phyloP scores from a whole-genome alignment of 805 yeast genomes.

The Pichia nanzhaoensis region DNA sequence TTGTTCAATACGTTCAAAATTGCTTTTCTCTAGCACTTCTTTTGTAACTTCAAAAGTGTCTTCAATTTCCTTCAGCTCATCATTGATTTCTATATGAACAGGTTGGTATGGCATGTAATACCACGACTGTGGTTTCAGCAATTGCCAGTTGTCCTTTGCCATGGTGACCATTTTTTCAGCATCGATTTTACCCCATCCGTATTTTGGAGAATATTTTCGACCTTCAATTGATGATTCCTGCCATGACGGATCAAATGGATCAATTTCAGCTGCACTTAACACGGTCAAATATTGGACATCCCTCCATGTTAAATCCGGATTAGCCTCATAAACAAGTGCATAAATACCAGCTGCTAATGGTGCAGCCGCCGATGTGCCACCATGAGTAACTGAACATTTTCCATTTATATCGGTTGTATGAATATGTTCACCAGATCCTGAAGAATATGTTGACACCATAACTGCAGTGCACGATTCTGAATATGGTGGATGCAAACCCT shows the following conservation, averaged over 20 bases:
- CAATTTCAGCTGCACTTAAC: conserved; percentile 60
- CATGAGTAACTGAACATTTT: conserved; percentile 68
- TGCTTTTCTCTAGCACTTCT: conserved; percentile 45
- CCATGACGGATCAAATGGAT: conserved; percentile 63
- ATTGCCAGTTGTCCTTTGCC: conserved; percentile 66
- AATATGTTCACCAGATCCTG: conserved; percentile 85
- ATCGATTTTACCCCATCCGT: conserved; percentile 90
- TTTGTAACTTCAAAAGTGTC: conserved; percentile 40
- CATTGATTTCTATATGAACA: conserved; percentile 27
- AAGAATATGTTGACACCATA: conserved; percentile 85
- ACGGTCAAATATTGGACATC: conserved; percentile 85
- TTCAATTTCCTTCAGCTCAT: conserved; percentile 22
- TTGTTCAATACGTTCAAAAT: conserved; percentile 75
- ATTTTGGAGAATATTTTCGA: conserved; percentile 70
- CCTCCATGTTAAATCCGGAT: conserved; percentile 91
- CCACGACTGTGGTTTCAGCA: conserved; percentile 91
- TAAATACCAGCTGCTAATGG: conserved; percentile 97
- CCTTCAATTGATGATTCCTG: conserved; percentile 60
- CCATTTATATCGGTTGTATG: conserved; percentile 77
- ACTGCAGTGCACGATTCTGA: conserved; percentile 94
- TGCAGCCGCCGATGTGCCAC: conserved; percentile 98
- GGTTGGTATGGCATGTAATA: conserved; percentile 40
- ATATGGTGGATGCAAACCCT: conserved; percentile 81
- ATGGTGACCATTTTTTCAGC: conserved; percentile 65
- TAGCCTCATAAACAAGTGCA: conserved; percentile 71